Base-by-base conservation (phyloP, 169 alveolate genomes). In the Plasmodium inui region DNA sequence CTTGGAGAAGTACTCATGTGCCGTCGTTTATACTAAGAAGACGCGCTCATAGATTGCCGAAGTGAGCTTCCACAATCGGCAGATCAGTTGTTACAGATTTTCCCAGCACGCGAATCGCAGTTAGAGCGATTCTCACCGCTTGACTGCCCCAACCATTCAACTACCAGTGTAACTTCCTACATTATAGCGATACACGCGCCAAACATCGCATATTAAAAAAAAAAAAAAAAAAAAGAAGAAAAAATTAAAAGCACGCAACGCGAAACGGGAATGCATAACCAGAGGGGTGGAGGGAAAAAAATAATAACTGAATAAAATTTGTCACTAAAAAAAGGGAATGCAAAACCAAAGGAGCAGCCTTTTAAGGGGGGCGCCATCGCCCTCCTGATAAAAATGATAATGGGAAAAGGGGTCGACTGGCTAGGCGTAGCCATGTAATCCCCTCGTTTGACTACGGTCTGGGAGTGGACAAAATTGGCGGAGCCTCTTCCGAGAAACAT, bases 1-100 rank as follows among this genome's bases (percentile, higher is more conserved):
- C 19, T 41, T 44, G 19, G 85, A 26, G 44, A 19, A 50, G 26
- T 85, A 85, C 39, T n/a, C 82, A 34, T 74, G 41, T 53, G 55
- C 78, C 50, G 78, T 85, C 34, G 67, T 46, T 85, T 53, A 73
- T 39, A 41, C 28, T 30, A 85, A 46, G 44, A 83, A 50, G 14
- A 17, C 8, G 73, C 67, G 72, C 7, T 34, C 41, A 55, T 78
- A 78, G 67, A 9, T n/a, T 19, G 12, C 9, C 5, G n/a, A 10
- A 78, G 61, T 50, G 61, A 37, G 39, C 14, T n/a, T 26, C 34
- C 28, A 46, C 44, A 61, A 70, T 10, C 8, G 37, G 46, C 41
- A 37, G 10, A 30, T 67, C 10, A 6, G 44, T 34, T n/a, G 34
- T 44, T 80, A 4, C 37, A 61, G 12, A 61, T 61, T 61, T 61